phyloP scores from a whole-genome alignment of 305 asterid species.

The Solanum hybrid region DNA sequence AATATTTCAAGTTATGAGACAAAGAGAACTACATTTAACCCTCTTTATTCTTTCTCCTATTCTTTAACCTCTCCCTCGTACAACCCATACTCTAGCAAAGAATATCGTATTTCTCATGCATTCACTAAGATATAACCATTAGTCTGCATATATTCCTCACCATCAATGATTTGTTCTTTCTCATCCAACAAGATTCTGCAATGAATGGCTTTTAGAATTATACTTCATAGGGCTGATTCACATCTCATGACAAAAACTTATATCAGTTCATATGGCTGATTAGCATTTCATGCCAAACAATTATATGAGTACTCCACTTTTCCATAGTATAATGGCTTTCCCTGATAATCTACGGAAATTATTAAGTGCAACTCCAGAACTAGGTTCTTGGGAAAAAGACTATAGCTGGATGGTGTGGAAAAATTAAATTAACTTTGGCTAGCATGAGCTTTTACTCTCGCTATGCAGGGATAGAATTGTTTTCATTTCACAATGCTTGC shows the following conservation, averaged over 20 bases:
- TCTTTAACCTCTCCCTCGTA: not conserved
- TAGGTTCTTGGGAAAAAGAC: not conserved
- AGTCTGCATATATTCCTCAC: not conserved
- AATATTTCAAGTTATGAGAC: not conserved
- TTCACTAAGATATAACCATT: not conserved
- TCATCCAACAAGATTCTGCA: not conserved
- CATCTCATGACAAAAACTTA: not conserved
- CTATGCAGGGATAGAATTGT: not conserved
- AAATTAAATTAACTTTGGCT: not conserved
- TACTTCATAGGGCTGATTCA: not conserved
- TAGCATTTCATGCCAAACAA: not conserved
- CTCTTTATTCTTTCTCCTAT: not conserved
- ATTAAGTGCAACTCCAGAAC: not conserved
- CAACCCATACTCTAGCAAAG: not conserved
- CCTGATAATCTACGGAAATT: not conserved
- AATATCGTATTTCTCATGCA: not conserved
- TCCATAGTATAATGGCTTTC: not conserved
- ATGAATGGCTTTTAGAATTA: not conserved
- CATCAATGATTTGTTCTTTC: not conserved
- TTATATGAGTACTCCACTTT: not conserved
- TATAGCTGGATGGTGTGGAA: not conserved
- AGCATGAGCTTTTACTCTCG: not conserved
- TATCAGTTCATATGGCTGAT: not conserved
- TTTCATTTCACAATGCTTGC: not conserved
- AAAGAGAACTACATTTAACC: not conserved